Percentiles rank a stretch among this genome's conserved stretches.
These are phyloP conservation scores for Scutellaria minor DNA, from an alignment of 257 asterid genomes.

Conservation along the genomic window DNA sequence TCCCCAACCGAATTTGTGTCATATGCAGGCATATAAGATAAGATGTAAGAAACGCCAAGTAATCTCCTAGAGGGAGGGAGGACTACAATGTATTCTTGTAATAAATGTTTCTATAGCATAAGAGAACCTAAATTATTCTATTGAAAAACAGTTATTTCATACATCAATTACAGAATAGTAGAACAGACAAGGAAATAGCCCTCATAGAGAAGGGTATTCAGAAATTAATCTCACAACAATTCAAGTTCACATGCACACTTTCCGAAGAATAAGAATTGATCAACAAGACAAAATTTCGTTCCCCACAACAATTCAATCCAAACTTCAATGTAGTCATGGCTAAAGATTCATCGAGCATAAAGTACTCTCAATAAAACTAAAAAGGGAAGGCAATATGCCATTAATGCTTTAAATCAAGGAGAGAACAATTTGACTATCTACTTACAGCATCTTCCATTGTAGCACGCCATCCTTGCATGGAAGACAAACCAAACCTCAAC, in stretches of 20 bases:
- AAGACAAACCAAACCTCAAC: constrained; percentile 79
- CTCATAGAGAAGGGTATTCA: not conserved
- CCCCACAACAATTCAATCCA: not conserved
- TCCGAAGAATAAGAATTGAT: not conserved
- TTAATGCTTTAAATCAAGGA: constrained; percentile 8
- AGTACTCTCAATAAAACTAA: constrained; percentile 22
- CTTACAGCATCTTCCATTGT: constrained; percentile 99
- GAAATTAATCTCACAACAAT: not conserved
- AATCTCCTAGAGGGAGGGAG: constrained; percentile 11
- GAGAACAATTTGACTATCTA: constrained; percentile 30
- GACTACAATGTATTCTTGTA: not conserved
- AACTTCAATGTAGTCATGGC: constrained; percentile 21
- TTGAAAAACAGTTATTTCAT: not conserved
- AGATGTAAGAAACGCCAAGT: not conserved
- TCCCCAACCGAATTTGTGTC: not conserved
- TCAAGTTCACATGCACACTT: constrained; percentile 8
- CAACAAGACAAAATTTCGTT: not conserved
- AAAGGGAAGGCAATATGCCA: not conserved
- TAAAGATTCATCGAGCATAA: not conserved
- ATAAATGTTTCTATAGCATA: not conserved
- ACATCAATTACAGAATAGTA: not conserved
- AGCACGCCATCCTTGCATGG: constrained; percentile 99
- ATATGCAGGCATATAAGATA: not conserved
- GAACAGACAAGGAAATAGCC: not conserved
- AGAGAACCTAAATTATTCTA: not conserved